Evolutionary conservation across 2,329 filamentous ascomycete species (phyloP), one percentile per base, ranked within the genome.

Genomic region (Bimuria novae-zelandiae): DNA sequence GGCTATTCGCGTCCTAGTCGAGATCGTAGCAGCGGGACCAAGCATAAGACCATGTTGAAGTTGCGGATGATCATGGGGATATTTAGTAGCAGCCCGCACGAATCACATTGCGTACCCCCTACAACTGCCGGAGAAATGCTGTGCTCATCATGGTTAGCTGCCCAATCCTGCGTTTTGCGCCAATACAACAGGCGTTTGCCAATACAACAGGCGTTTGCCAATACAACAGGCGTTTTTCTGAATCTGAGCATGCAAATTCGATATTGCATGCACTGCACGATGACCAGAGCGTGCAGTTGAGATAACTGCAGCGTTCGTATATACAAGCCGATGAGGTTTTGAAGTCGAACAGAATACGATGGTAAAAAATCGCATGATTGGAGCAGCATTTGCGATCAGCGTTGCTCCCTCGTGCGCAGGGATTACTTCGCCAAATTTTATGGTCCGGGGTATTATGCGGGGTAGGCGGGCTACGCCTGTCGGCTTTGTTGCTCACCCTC

Each of bases 81-180:
- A 19, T 8, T 42, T 12, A 17, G 3, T 37, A 12, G 33, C 39
- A 25, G 39, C 21, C 33, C 42, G 36, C 25, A n/a, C 57, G 47
- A 60, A 60, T 58, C 50, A 52, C 22, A 54, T 23, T 14, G 25
- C 14, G 19, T n/a, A n/a, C 30, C 21, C 43, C 12, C 17, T 46
- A 36, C 43, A 46, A 27, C 27, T 21, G 3, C 29, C 30, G 17
- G 12, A 43, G 39, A 47, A 17, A 17, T 29, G 11, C 22, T 21
- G 45, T 46, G 51, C 40, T 41, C 21, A 45, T 48, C 51, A 19
- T 25, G 27, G 33, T 29, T 49, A 42, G 52, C 33, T 37, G 21
- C 17, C 22, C 44, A 21, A 37, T 47, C 23, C 49, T 52, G 3
- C 46, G 35, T 19, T 7, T 21, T 41, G 17, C 14, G 44, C 42